Conservation (phyloP, 305 asterid genomes). For the Fraxinus xanthoxyloides region DNA sequence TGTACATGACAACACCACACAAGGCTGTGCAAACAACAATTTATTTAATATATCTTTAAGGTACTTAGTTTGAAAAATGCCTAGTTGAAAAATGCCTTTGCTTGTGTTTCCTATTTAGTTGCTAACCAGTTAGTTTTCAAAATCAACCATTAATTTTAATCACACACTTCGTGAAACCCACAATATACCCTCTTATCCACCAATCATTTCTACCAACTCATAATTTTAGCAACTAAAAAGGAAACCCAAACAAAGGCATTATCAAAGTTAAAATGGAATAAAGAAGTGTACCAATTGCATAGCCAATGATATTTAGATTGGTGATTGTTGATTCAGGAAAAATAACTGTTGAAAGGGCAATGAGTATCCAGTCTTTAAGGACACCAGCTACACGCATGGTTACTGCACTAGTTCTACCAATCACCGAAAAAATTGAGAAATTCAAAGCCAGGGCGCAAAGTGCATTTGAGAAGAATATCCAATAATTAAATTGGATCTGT, state of each 20-base stretch:
- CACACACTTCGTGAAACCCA: neutral
- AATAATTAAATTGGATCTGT: slow-evolving; percentile 79
- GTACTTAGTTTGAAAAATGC: neutral
- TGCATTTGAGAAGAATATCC: slow-evolving; percentile 99
- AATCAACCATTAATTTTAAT: neutral
- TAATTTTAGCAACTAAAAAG: neutral
- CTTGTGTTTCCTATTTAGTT: neutral
- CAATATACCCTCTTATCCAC: neutral
- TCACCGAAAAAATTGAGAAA: slow-evolving; percentile 90
- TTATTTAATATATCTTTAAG: slow-evolving; percentile 15
- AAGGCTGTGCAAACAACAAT: slow-evolving; percentile 52
- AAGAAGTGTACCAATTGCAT: slow-evolving; percentile 72
- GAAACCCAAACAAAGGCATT: neutral
- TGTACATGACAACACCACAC: slow-evolving; percentile 81
- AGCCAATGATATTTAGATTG: slow-evolving; percentile 78
- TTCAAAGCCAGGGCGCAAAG: slow-evolving; percentile 92
- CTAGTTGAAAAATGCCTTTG: neutral
- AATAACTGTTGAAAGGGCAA: slow-evolving; percentile 85
- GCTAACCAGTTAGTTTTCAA: neutral
- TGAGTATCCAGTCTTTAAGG: slow-evolving; percentile 96
- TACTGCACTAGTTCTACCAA: slow-evolving; percentile 99
- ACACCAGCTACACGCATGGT: slow-evolving; percentile 98
- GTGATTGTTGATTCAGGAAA: slow-evolving; percentile 95
- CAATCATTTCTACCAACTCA: neutral
- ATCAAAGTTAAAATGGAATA: slow-evolving; percentile 16